Evolutionary conservation across 331 rosid genomes (phyloP), one percentile per base, ranked within the genome.

Genomic region (Dryas integrifolia): DNA sequence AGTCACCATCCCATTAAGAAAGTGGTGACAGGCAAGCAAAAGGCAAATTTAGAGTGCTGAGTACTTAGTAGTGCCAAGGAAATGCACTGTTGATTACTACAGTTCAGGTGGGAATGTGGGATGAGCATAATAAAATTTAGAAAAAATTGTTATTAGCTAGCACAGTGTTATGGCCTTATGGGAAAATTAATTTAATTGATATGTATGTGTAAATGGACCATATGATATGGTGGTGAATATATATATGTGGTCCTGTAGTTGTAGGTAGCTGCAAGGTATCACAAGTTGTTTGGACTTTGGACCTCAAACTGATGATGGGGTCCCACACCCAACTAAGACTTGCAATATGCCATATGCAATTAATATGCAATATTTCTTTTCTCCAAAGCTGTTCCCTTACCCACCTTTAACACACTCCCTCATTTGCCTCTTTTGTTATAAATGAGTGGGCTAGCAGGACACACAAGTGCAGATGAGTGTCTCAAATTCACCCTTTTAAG

Each of bases 311-410:
- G 76, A 40, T 71, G 16, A 50, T 48, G 49, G 77, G 86, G 90
- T 66, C 84, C 92, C 85, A 75, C 89, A 80, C 68, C 84, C 97
- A 88, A 88, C 85, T 81, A 73, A 77, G 80, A 65, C 81, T 63
- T 41, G 44, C 18, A 45, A 46, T 52, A 26, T 16, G 35, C 35
- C 35, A 30, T 30, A 30, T 30, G 35, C 2, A 30, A 30, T 1
- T 30, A 30, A 30, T 30, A 2, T 30, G 6, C 2, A 12, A 5
- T 14, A 12, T 58, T 57, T n/a, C 7, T 69, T 21, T 72, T 59
- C 65, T 1, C 21, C 65, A 14, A 0, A 30, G 35, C 35, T 30
- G 35, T 30, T 30, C 61, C 68, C 85, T 66, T 69, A 41, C 63
- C 79, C 73, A 79, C 80, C 86, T 79, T 79, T 74, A 68, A 82